Evolutionary conservation across 1,284 basidiomycete species (phyloP).

Genomic region (Cutaneotrichosporon dermatis): DNA sequence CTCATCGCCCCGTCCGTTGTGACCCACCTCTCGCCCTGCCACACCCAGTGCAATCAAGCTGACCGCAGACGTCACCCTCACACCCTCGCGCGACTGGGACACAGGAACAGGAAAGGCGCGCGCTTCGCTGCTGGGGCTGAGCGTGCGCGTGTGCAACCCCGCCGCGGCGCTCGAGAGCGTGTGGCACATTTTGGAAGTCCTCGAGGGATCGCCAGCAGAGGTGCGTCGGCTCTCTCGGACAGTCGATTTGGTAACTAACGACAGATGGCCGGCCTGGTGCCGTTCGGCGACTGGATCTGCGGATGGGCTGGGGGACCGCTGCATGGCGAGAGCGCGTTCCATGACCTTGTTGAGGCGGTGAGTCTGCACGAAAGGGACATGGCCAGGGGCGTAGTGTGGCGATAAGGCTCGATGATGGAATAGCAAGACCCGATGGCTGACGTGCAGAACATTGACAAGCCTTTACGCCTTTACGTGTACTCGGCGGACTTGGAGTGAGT

Average conservation of each 20-base stretch:
- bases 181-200: constrained; percentile 95
- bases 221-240: constrained; percentile 19
- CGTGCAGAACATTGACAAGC: constrained; percentile 79
- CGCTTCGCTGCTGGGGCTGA: constrained; percentile 78
- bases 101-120: constrained; percentile 52
- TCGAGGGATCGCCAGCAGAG: constrained; percentile 94
- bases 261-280: constrained; percentile 60
- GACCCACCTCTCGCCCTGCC: no score
- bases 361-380: not conserved
- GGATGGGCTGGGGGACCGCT: constrained; percentile 94
- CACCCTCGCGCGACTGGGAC: constrained; percentile 77
- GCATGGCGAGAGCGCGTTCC: constrained; percentile 91
- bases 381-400: no score
- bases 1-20: no score
- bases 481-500: constrained; percentile 57
- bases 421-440: not conserved
- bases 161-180: constrained; percentile 84
- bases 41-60: not conserved
- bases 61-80: constrained; percentile 68
- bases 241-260: not conserved
- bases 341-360: constrained; percentile 89
- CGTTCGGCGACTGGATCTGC: constrained; percentile 82
- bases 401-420: no score
- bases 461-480: constrained; percentile 13
- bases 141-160: constrained; percentile 85